Conservation (phyloP, 371 early-diverging fungal genomes). For the Batrachochytrium dendrobatidis region DNA sequence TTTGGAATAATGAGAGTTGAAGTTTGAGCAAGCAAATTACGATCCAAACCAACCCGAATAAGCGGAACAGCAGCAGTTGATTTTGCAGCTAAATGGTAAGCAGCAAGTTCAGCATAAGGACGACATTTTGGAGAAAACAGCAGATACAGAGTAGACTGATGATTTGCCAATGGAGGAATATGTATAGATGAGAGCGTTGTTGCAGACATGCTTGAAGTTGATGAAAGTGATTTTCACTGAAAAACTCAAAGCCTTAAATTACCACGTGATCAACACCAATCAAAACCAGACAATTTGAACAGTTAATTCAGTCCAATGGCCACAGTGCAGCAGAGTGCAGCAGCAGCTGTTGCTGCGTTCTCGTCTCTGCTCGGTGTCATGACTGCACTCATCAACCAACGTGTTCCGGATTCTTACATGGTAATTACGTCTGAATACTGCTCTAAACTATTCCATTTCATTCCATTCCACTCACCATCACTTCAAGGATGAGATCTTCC, state of each 20-base stretch:
- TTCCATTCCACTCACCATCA: background rate
- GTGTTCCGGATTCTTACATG: constrained; percentile 54
- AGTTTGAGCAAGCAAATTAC: constrained; percentile 15
- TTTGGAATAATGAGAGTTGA: constrained; percentile 24
- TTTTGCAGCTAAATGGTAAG: constrained; percentile 21
- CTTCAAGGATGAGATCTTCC: constrained; percentile 86
- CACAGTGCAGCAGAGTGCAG: no score
- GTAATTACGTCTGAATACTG: constrained; percentile 21
- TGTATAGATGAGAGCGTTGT: no score
- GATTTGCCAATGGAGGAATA: background rate
- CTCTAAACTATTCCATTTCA: background rate
- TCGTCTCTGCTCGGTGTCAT: background rate
- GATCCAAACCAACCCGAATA: constrained; percentile 27
- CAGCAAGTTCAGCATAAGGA: constrained; percentile 35
- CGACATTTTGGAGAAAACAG: constrained; percentile 24
- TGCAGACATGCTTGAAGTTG: no score
- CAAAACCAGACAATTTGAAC: no score
- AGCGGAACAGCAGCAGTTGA: background rate
- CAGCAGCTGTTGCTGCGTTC: background rate
- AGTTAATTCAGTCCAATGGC: no score
- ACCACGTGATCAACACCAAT: no score
- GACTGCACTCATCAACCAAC: background rate
- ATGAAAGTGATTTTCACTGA: no score
- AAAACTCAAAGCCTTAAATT: no score
- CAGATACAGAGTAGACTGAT: constrained; percentile 22